Conservation (phyloP, 257 asterid genomes). For the Echium plantagineum region DNA sequence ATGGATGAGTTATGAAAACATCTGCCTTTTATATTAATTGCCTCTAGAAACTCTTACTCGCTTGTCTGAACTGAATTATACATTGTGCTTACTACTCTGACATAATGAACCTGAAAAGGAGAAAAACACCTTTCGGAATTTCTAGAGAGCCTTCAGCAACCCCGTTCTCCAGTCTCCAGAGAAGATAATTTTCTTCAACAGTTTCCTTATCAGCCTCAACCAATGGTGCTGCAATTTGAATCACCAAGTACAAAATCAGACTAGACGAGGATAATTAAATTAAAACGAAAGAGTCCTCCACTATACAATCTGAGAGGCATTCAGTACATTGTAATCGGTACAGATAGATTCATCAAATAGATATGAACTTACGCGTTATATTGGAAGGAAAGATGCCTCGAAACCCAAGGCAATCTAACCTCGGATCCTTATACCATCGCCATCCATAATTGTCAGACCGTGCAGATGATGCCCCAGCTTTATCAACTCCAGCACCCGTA, state of each 20-base stretch:
- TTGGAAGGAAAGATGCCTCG: conserved; percentile 77
- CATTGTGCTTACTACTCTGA: too few relatives aligned
- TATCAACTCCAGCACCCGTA: conserved; percentile 61
- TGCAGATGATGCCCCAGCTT: conserved; percentile 48
- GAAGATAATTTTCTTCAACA: conserved; percentile 58
- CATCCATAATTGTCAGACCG: conserved; percentile 50
- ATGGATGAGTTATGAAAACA: not conserved
- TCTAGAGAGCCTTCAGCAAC: conserved; percentile 87
- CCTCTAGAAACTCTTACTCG: too few relatives aligned
- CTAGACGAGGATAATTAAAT: not conserved
- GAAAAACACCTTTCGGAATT: conserved; percentile 62
- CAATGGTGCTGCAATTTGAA: conserved; percentile 55
- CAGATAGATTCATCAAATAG: too few relatives aligned
- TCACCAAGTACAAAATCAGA: not conserved
- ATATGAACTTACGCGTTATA: conserved; percentile 47
- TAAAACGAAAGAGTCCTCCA: not conserved
- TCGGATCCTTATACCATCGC: conserved; percentile 81
- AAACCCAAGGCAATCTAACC: conserved; percentile 75
- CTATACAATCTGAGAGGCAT: not conserved
- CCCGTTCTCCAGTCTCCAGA: conserved; percentile 90
- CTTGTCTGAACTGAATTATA: too few relatives aligned
- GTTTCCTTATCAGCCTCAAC: conserved; percentile 77
- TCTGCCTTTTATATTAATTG: too few relatives aligned
- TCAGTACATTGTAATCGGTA: too few relatives aligned
- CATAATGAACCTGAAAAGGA: not conserved